phyloP scores from a whole-genome alignment of 2,329 filamentous ascomycete genomes.

The Diplodia sapinea region DNA sequence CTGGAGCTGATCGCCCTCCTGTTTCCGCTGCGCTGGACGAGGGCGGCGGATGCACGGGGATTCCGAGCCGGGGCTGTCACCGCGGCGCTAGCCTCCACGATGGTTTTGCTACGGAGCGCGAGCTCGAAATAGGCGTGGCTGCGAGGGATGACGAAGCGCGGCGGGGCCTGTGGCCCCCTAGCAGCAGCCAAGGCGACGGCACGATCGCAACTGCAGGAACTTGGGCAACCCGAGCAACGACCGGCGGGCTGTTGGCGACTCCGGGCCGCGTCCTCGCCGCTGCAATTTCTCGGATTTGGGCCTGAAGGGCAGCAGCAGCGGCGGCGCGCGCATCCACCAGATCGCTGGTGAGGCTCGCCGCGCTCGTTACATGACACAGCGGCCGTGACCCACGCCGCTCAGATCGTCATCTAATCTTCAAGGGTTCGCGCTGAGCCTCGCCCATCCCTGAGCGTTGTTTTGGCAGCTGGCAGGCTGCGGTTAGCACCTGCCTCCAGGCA shows the following conservation, averaged over 20 bases:
- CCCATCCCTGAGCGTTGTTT: slow-evolving; percentile 30
- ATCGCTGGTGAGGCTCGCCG: slow-evolving; percentile 15
- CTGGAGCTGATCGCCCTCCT: slow-evolving; percentile 24
- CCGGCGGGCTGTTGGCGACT: slow-evolving; percentile 1
- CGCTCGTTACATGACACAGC: slow-evolving; percentile 30
- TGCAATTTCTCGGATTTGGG: slow-evolving; percentile 20
- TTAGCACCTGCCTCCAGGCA: slow-evolving; percentile 19
- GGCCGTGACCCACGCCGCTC: slow-evolving; percentile 29
- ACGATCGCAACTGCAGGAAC: neutral
- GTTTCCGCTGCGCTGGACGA: slow-evolving; percentile 21
- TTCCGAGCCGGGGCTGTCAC: slow-evolving; percentile 14
- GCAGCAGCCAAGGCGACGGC: slow-evolving; percentile 2
- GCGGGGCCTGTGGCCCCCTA: slow-evolving; percentile 10
- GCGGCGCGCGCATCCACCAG: slow-evolving; percentile 6
- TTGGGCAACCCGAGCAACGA: neutral
- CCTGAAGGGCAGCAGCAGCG: slow-evolving; percentile 6
- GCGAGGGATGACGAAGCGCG: slow-evolving; percentile 27
- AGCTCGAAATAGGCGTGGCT: slow-evolving; percentile 24
- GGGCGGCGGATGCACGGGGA: slow-evolving; percentile 26
- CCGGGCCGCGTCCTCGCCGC: neutral
- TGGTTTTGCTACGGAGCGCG: slow-evolving; percentile 17
- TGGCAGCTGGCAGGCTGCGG: neutral
- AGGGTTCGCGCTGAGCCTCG: slow-evolving; percentile 28
- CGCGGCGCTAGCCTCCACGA: slow-evolving; percentile 18
- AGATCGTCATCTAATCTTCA: slow-evolving; percentile 31